A percentile compares a stretch with the other conserved stretches of the same genome.
These are phyloP conservation scores for Dendrocalamus sinicus DNA, from an alignment of 176 grass and related monocot genomes.

Conservation along the genomic window DNA sequence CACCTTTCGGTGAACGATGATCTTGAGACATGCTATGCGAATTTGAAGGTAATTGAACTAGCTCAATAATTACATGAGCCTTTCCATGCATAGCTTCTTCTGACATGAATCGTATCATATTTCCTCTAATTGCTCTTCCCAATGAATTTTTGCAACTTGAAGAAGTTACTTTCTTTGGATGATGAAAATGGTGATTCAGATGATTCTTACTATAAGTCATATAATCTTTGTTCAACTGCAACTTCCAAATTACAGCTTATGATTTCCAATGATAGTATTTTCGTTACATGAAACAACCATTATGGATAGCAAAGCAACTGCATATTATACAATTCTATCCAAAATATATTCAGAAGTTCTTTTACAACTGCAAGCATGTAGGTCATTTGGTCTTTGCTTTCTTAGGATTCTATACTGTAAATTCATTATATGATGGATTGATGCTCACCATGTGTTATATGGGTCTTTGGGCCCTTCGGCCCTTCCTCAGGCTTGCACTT, in stretches of 20 bases:
- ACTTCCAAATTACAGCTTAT: neutral
- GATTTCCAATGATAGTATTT: conserved; percentile 1
- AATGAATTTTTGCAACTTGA: conserved; percentile 12
- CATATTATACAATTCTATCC: conserved; percentile 36
- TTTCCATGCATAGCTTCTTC: neutral
- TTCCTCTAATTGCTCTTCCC: neutral
- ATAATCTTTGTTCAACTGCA: neutral
- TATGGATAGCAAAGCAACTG: conserved; percentile 5
- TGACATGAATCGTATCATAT: neutral
- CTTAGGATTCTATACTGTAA: neutral
- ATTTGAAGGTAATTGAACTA: conserved; percentile 48
- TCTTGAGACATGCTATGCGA: conserved; percentile 57
- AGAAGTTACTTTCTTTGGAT: conserved; percentile 61
- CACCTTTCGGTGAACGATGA: conserved; percentile 63
- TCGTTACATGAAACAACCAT: neutral
- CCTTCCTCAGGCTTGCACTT: too few relatives aligned
- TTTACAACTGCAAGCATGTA: conserved; percentile 35
- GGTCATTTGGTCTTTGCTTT: conserved; percentile 1
- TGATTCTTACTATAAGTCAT: conserved; percentile 30
- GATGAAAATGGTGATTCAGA: conserved; percentile 7
- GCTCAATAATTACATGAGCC: neutral
- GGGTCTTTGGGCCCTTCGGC: neutral
- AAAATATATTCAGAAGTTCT: conserved; percentile 43
- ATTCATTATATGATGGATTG: neutral
- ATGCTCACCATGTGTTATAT: neutral